Base-by-base conservation (phyloP, 2,329 filamentous ascomycete genomes). In the Xylaria sp. region DNA sequence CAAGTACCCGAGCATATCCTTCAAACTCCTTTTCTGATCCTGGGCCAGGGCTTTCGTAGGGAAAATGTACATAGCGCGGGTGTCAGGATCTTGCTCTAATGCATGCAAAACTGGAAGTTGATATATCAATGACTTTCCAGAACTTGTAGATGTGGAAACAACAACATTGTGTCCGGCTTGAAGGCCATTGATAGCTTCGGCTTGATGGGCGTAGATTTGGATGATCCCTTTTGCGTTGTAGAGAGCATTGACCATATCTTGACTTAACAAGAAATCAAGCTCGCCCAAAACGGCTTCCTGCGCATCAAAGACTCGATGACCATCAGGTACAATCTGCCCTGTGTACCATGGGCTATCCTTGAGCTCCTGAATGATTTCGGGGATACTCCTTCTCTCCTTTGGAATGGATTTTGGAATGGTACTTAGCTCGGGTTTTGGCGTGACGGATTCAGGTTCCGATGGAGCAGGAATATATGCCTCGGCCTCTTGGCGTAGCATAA, bases 91-190 rank as follows among this genome's bases (percentile, higher is more conserved):
- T 61, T 88, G 84, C 79, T 99, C 95, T 1, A 99, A 83, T 59
- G 93, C 92, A 77, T 97, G 90, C 12, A 99, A 82, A 53, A 99
- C 93, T 0, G 96, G 96, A 18, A 99, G 87, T 76, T 99, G 96
- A 77, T 98, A 99, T 69, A 99, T 98, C n/a, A 99, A 83, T 5
- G 94, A 98, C 80, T 99, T 99, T 12, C 96, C 96, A 0, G 96
- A 99, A 77, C 93, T 97, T 0, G 96, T 99, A 0, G 95, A 97
- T 0, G 96, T 99, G 1, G 94, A 91, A 1, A 99, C 91, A 60
- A 99, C 95, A 16, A 98, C 93, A 78, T 98, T 90, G 44, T 91
- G 88, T 0, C 94, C 95, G 2, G 91, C 88, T 65, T 95, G 86
- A 1, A 99, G 84, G 69, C 91, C 89, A 76, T 99, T 99, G 74